Evolutionary conservation across 2,329 filamentous ascomycete species (phyloP).

Genomic region (Aspergillus texensis): DNA sequence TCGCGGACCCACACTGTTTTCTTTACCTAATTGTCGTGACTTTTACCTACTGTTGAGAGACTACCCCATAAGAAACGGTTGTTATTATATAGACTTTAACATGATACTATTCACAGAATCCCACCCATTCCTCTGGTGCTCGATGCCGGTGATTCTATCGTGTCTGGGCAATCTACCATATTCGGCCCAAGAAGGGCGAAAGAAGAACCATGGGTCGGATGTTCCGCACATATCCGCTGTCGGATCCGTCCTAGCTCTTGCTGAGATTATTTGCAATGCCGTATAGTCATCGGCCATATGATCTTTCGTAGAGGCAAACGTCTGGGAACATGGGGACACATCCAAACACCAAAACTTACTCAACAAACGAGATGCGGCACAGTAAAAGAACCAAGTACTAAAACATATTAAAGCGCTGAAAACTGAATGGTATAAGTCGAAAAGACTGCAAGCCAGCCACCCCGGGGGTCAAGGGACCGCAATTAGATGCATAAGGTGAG

Average conservation of each 20-base stretch:
- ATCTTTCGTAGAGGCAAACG: background rate
- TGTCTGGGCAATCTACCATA: background rate
- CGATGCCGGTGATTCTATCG: background rate
- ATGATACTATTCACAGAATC: background rate
- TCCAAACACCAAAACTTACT: background rate
- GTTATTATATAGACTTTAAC: background rate
- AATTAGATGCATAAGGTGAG: conserved; percentile 13
- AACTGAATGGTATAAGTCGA: conserved; percentile 14
- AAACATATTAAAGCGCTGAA: conserved; percentile 3
- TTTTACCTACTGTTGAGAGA: too few relatives aligned
- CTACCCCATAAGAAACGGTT: background rate
- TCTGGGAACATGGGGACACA: background rate
- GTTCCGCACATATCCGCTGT: background rate
- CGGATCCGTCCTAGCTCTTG: background rate
- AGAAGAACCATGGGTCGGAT: background rate
- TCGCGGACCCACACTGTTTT: background rate
- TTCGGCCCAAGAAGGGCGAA: background rate
- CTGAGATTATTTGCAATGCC: background rate
- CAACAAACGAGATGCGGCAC: background rate
- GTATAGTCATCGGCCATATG: background rate
- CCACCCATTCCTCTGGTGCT: background rate
- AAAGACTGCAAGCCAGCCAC: conserved; percentile 4
- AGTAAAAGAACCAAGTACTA: background rate
- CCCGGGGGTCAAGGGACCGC: conserved; percentile 6
- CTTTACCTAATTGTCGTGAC: background rate